Percentiles rank a stretch among this genome's conserved stretches.
phyloP scores from a whole-genome alignment of 2,329 filamentous ascomycete species.

The Aspergillus fructus region DNA sequence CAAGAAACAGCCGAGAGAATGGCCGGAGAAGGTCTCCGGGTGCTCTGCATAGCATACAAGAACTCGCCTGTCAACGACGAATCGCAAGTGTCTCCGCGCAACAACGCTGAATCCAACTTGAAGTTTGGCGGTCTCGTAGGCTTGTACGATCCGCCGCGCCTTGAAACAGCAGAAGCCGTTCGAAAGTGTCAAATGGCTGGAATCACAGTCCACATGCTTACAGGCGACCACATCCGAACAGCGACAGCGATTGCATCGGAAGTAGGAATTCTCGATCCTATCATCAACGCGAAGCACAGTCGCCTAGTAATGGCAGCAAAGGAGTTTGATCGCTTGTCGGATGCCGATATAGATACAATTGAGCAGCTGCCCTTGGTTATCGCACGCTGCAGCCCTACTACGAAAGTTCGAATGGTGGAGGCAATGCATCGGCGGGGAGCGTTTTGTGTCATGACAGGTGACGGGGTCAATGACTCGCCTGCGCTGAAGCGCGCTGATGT shows the following conservation, averaged over 20 bases:
- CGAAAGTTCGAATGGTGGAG: conserved; percentile 56
- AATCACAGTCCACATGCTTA: conserved; percentile 65
- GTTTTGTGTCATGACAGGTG: conserved; percentile 57
- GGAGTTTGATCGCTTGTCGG: conserved; percentile 56
- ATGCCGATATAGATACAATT: conserved; percentile 49
- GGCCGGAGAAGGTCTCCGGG: conserved; percentile 59
- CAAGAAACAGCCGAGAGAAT: conserved; percentile 53
- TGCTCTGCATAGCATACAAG: conserved; percentile 56
- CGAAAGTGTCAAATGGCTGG: conserved; percentile 61
- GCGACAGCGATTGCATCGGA: conserved; percentile 66
- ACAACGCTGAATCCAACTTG: conserved; percentile 60
- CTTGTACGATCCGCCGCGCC: conserved; percentile 64
- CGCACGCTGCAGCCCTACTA: conserved; percentile 58
- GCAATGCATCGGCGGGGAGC: conserved; percentile 46
- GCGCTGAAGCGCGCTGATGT: conserved; percentile 60
- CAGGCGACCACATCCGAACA: conserved; percentile 66
- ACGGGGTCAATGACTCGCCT: conserved; percentile 61
- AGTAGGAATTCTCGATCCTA: conserved; percentile 57
- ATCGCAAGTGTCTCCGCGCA: conserved; percentile 40
- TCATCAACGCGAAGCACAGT: conserved; percentile 39
- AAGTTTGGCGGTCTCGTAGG: conserved; percentile 64
- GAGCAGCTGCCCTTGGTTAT: conserved; percentile 57
- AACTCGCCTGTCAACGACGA: conserved; percentile 28
- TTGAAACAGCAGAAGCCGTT: conserved; percentile 61
- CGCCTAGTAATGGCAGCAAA: conserved; percentile 59